phyloP scores from a whole-genome alignment of 257 asterid genomes.

The Primulina eburnea region DNA sequence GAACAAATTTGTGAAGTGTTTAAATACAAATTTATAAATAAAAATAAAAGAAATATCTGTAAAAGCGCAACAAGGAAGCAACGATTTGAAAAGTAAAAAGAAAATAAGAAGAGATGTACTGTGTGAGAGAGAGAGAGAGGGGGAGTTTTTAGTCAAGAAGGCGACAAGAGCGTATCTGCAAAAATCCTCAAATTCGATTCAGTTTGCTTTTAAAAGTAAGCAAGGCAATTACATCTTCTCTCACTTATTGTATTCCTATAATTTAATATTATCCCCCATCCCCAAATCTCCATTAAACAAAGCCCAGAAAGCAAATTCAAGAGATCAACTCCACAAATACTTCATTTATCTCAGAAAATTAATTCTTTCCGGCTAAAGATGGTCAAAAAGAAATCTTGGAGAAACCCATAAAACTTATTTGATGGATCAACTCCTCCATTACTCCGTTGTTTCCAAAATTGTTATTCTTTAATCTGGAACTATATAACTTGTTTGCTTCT shows the following conservation, averaged over 20 bases:
- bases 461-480: conserved; percentile 11
- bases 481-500: conserved; percentile 7
- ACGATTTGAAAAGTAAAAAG: too few relatives aligned
- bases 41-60: too few relatives aligned
- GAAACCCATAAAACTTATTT: conserved; percentile 22
- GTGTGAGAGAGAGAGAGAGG: background rate
- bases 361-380: background rate
- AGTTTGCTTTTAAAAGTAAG: conserved; percentile 49
- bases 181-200: conserved; percentile 74
- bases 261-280: conserved; percentile 20
- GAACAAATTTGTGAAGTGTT: too few relatives aligned
- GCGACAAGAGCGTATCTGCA: conserved; percentile 69
- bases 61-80: too few relatives aligned
- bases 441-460: conserved; percentile 33
- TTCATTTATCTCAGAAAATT: background rate
- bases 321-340: conserved; percentile 15
- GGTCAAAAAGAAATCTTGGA: background rate
- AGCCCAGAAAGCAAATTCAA: conserved; percentile 21
- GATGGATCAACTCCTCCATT: conserved; percentile 20
- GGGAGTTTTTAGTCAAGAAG: conserved; percentile 25
- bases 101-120: background rate
- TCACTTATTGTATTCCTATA: conserved; percentile 25
- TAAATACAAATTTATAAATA: too few relatives aligned
- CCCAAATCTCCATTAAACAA: conserved; percentile 21
- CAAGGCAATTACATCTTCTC: conserved; percentile 19